phyloP scores from a whole-genome alignment of 352 stramenopile species.

The Phytophthora cactorum region DNA sequence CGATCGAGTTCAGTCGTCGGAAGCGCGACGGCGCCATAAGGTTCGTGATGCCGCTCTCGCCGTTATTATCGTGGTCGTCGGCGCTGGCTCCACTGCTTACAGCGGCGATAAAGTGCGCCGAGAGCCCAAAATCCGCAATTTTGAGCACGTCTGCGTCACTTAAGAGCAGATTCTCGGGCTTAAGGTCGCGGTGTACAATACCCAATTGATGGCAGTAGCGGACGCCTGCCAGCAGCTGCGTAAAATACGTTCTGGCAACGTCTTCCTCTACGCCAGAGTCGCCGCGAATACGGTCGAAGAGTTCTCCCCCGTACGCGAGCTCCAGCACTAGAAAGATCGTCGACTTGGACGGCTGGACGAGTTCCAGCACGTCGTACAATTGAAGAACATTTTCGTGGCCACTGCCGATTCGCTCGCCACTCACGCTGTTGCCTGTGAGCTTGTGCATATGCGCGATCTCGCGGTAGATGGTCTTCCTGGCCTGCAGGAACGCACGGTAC shows the following conservation, averaged over 20 bases:
- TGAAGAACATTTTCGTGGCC: slow-evolving; percentile 96
- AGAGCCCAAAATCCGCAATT: slow-evolving; percentile 96
- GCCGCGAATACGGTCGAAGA: slow-evolving; percentile 94
- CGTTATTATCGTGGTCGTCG: slow-evolving; percentile 43
- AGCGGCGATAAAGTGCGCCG: slow-evolving; percentile 89
- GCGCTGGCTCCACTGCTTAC: slow-evolving; percentile 66
- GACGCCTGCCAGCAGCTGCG: slow-evolving; percentile 89
- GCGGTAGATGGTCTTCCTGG: slow-evolving; percentile 92
- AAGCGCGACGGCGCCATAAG: slow-evolving; percentile 57
- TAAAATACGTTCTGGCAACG: slow-evolving; percentile 88
- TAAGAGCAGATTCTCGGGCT: slow-evolving; percentile 96
- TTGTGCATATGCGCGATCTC: slow-evolving; percentile 97
- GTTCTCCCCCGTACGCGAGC: slow-evolving; percentile 89
- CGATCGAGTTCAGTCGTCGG: slow-evolving; percentile 94
- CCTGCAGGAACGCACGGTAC: slow-evolving; percentile 93
- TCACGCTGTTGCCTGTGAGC: slow-evolving; percentile 83
- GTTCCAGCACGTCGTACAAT: slow-evolving; percentile 96
- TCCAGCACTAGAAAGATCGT: slow-evolving; percentile 95
- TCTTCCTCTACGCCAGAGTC: slow-evolving; percentile 83
- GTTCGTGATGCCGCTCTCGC: slow-evolving; percentile 23
- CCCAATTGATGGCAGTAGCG: slow-evolving; percentile 92
- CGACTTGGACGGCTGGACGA: slow-evolving; percentile 94
- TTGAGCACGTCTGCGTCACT: slow-evolving; percentile 93
- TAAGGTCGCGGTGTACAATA: slow-evolving; percentile 96
- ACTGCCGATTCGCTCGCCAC: slow-evolving; percentile 68